These are phyloP conservation scores for Phytophthora boehmeriae DNA, from an alignment of 352 stramenopile genomes.

Conservation along the genomic window DNA sequence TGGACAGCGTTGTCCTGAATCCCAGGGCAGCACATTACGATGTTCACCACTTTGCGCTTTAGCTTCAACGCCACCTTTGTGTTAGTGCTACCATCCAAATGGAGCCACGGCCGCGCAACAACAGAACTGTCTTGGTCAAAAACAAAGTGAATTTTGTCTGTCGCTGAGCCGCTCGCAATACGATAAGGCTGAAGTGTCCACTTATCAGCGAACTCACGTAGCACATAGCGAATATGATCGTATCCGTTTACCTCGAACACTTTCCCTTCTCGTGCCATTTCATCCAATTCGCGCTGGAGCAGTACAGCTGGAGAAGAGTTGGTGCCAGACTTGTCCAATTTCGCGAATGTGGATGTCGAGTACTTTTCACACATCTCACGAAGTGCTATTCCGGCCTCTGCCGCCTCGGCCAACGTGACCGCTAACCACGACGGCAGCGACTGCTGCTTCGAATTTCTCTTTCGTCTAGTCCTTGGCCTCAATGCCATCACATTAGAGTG, in stretches of 20 bases:
- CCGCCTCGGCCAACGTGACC: conserved; percentile 20
- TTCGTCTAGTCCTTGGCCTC: conserved; percentile 10
- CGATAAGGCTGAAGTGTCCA: conserved; percentile 72
- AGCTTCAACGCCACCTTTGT: conserved; percentile 53
- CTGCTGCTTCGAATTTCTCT: conserved; percentile 6
- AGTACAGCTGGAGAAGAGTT: conserved; percentile 1
- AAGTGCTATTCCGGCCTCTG: conserved; percentile 26
- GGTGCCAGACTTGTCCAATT: not conserved
- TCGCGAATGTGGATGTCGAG: conserved; percentile 14
- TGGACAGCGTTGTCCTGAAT: conserved; percentile 66
- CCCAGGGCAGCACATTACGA: conserved; percentile 74
- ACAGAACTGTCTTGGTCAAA: conserved; percentile 70
- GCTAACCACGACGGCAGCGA: conserved; percentile 29
- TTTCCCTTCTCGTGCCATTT: conserved; percentile 37
- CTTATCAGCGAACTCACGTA: conserved; percentile 45
- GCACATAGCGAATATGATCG: conserved; percentile 56
- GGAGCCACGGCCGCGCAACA: conserved; percentile 72
- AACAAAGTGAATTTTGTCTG: conserved; percentile 69
- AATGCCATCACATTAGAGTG: not conserved
- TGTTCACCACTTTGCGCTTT: conserved; percentile 84
- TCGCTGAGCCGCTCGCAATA: conserved; percentile 45
- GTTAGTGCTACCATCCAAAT: conserved; percentile 76
- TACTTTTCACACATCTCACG: conserved; percentile 31
- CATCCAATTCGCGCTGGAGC: conserved; percentile 45
- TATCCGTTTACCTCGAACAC: conserved; percentile 76